Evolutionary conservation across 2,329 filamentous ascomycete genomes (phyloP).

Genomic region (Chrysosporium keratinophilum): DNA sequence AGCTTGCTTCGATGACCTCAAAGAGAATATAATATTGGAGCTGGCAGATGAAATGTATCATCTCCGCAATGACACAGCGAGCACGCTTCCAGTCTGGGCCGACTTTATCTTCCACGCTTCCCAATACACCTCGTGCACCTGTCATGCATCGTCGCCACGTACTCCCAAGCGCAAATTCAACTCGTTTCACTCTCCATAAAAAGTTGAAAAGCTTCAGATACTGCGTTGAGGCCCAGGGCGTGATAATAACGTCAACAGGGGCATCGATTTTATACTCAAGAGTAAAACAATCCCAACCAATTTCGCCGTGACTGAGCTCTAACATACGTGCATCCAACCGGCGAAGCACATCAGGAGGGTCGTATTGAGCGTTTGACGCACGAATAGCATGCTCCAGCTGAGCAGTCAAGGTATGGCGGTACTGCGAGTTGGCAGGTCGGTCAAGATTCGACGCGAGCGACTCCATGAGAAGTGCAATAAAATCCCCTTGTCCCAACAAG

Average conservation of each 20-base stretch:
- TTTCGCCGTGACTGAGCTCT: conserved; percentile 89
- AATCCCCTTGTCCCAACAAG: conserved; percentile 88
- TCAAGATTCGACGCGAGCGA: conserved; percentile 87
- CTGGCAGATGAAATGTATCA: conserved; percentile 97
- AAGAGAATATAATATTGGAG: conserved; percentile 98
- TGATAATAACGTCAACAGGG: conserved; percentile 92
- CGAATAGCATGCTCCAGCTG: conserved; percentile 95
- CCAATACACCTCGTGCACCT: conserved; percentile 79
- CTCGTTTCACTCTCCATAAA: conserved; percentile 93
- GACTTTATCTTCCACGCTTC: conserved; percentile 61
- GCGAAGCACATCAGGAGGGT: conserved; percentile 80
- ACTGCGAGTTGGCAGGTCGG: conserved; percentile 90
- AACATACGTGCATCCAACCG: conserved; percentile 96
- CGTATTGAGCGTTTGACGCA: conserved; percentile 93
- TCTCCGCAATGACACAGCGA: conserved; percentile 80
- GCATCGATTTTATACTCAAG: conserved; percentile 97
- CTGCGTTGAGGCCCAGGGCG: conserved; percentile 86
- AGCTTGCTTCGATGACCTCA: conserved; percentile 93
- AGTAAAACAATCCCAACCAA: conserved; percentile 98
- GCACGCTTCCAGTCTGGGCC: conserved; percentile 80
- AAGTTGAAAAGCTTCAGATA: conserved; percentile 99
- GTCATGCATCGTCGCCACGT: conserved; percentile 97
- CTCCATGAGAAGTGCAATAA: conserved; percentile 94
- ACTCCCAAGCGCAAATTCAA: conserved; percentile 83
- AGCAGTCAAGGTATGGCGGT: conserved; percentile 92